Evolutionary conservation across 768 basidiomycete species (phyloP).

Genomic region (Porphyrellus cyaneotinctus): DNA sequence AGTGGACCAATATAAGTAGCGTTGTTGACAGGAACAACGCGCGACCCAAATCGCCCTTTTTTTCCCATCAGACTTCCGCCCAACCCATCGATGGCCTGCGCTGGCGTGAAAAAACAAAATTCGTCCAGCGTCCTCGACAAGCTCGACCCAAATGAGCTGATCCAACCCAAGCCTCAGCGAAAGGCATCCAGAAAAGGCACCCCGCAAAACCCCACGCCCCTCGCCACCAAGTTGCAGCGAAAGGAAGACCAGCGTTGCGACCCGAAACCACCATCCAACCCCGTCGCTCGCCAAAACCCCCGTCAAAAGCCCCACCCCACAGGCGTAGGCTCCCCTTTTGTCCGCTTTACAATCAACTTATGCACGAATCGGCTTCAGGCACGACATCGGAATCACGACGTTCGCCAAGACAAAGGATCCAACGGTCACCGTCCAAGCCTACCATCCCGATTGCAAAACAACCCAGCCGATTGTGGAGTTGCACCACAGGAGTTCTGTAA

Average conservation of each 20-base stretch:
- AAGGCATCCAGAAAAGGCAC: background rate
- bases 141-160: background rate
- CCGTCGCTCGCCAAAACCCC: background rate
- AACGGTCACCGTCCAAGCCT: background rate
- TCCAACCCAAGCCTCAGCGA: background rate
- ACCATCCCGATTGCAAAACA: constrained; percentile 8
- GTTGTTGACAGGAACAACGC: too few species aligned
- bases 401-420: background rate
- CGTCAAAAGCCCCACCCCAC: background rate
- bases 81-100: constrained; percentile 3
- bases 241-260: background rate
- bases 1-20: too few species aligned
- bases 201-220: background rate
- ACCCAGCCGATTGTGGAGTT: background rate
- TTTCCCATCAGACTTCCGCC: background rate
- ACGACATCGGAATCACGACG: background rate
- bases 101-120: background rate
- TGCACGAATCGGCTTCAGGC: background rate
- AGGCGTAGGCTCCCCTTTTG: constrained; percentile 1
- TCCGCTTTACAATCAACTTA: background rate
- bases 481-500: background rate
- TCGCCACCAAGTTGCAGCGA: background rate
- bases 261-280: background rate
- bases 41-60: too few species aligned
- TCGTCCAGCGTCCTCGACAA: constrained; percentile 1